A percentile compares a stretch with the other conserved stretches of the same genome.
Evolutionary conservation across 1,284 basidiomycete genomes (phyloP).

Genomic region (Wallemia hederae): DNA sequence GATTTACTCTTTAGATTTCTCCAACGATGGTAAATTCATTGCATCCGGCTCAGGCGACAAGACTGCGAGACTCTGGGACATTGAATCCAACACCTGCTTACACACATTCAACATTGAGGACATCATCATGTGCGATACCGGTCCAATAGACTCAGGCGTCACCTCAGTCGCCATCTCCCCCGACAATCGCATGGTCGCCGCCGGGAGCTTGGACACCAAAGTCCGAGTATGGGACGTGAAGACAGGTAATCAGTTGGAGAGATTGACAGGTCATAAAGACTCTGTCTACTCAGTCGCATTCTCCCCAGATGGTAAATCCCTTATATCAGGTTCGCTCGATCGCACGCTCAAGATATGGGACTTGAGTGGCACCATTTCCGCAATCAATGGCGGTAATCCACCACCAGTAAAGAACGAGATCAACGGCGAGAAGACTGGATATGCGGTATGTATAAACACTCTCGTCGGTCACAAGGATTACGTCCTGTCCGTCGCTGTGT

Average conservation of each 20-base stretch:
- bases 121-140: slow-evolving; percentile 21
- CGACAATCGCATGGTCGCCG: slow-evolving; percentile 48
- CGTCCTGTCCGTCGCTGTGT: slow-evolving; percentile 46
- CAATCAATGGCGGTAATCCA: not conserved
- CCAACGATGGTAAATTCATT: slow-evolving; percentile 44
- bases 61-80: slow-evolving; percentile 68
- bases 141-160: slow-evolving; percentile 39
- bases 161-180: slow-evolving; percentile 53
- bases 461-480: slow-evolving; percentile 26
- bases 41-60: slow-evolving; percentile 73
- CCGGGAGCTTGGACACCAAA: slow-evolving; percentile 52
- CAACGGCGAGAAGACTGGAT: slow-evolving; percentile 24
- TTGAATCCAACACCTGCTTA: slow-evolving; percentile 28
- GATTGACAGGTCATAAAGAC: slow-evolving; percentile 49
- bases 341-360: slow-evolving; percentile 73
- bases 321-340: slow-evolving; percentile 59
- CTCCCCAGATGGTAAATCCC: slow-evolving; percentile 31
- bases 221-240: slow-evolving; percentile 62
- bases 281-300: slow-evolving; percentile 63
- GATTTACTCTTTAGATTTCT: slow-evolving; percentile 72
- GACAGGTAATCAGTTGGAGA: slow-evolving; percentile 38
- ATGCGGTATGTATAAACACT: slow-evolving; percentile 30
- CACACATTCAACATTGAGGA: slow-evolving; percentile 21
- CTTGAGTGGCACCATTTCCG: slow-evolving; percentile 15
- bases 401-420: not conserved